Conservation (phyloP, 805 yeast genomes). For the Scheffersomyces lignosus region DNA sequence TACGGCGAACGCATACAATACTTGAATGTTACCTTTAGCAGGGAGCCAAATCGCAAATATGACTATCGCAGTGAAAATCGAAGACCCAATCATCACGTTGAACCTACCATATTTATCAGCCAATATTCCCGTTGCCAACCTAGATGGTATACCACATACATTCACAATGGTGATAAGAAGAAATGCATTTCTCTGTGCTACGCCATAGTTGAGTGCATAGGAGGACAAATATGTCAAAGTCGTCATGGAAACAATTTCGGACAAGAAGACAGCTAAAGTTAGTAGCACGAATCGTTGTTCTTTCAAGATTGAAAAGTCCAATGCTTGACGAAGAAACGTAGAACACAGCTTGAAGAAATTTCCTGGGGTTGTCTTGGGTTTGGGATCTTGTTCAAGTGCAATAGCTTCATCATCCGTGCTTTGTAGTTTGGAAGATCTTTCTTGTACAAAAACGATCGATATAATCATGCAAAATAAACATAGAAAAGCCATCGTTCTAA, state of each 20-base stretch:
- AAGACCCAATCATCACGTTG: conserved; percentile 44
- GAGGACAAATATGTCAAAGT: conserved; percentile 53
- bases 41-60: conserved; percentile 24
- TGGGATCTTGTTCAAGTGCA: not conserved
- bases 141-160: conserved; percentile 42
- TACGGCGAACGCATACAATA: conserved; percentile 45
- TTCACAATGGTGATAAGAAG: conserved; percentile 48
- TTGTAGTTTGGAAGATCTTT: not conserved
- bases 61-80: conserved; percentile 31
- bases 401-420: not conserved
- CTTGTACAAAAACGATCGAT: conserved; percentile 5
- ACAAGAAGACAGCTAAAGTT: conserved; percentile 41
- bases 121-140: conserved; percentile 30
- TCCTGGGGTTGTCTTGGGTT: not conserved
- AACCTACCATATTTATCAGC: conserved; percentile 48
- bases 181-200: conserved; percentile 42
- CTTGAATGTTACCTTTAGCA: conserved; percentile 33
- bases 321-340: too few relatives aligned
- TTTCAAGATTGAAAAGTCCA: conserved; percentile 37
- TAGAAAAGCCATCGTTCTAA: conserved; percentile 49
- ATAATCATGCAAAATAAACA: conserved; percentile 35
- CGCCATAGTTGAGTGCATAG: conserved; percentile 51
- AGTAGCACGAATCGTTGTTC: conserved; percentile 46
- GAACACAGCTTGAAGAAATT: not conserved
- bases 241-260: conserved; percentile 49